phyloP scores from a whole-genome alignment of 2,329 filamentous ascomycete genomes.

The Exserohilum turcica region DNA sequence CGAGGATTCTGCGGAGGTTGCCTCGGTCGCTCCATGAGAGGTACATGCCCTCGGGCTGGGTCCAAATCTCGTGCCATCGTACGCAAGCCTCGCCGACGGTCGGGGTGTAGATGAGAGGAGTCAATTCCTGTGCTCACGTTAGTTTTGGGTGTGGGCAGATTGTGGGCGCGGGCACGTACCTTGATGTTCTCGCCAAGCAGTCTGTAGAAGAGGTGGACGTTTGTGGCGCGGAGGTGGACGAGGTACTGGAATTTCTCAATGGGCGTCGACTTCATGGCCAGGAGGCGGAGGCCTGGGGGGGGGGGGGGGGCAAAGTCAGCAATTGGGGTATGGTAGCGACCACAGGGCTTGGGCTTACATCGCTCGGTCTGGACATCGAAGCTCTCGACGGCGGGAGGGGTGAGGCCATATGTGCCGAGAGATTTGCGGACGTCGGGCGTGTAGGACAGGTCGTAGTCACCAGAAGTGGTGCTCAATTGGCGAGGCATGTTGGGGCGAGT shows the following conservation, averaged over 20 bases:
- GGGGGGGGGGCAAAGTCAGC: constrained; percentile 51
- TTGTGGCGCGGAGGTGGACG: constrained; percentile 74
- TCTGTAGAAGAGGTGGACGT: constrained; percentile 80
- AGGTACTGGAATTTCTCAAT: constrained; percentile 87
- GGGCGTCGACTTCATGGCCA: constrained; percentile 68
- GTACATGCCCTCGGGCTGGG: constrained; percentile 91
- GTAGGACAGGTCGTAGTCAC: constrained; percentile 58
- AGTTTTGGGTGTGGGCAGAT: constrained; percentile 34
- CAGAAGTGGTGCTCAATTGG: constrained; percentile 49
- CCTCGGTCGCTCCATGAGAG: constrained; percentile 94
- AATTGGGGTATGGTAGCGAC: constrained; percentile 34
- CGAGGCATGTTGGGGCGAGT: constrained; percentile 46
- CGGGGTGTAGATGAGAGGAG: constrained; percentile 84
- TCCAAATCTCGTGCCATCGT: constrained; percentile 95
- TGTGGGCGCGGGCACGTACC: constrained; percentile 38
- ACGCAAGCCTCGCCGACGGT: constrained; percentile 96
- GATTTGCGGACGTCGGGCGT: constrained; percentile 56
- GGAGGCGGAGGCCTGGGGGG: constrained; percentile 73
- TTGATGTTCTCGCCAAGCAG: constrained; percentile 75
- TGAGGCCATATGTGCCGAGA: constrained; percentile 59
- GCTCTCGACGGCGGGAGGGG: constrained; percentile 57
- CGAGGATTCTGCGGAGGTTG: constrained; percentile 83
- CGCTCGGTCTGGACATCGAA: constrained; percentile 57
- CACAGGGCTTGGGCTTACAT: constrained; percentile 47
- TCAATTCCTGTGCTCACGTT: constrained; percentile 64